Evolutionary conservation across 2,329 filamentous ascomycete genomes (phyloP).

Genomic region (Penicillium sclerotiorum): DNA sequence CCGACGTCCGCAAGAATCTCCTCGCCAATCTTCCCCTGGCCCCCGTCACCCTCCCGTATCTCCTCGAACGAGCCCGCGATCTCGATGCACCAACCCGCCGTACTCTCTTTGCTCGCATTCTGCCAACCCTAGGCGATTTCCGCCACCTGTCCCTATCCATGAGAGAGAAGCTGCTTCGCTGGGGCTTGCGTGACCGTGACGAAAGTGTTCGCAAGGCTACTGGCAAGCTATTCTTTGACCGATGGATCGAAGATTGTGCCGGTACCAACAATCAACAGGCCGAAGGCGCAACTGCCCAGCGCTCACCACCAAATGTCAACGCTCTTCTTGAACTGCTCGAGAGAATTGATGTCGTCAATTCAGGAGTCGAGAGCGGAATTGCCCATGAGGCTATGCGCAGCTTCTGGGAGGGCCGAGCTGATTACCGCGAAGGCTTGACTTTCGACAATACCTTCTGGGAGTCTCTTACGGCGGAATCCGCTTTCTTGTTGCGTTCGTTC

Average conservation of each 20-base stretch:
- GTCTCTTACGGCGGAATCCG: slow-evolving; percentile 69
- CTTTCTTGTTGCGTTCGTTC: slow-evolving; percentile 88
- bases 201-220: slow-evolving; percentile 92
- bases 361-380: slow-evolving; percentile 85
- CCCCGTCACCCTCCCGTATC: slow-evolving; percentile 77
- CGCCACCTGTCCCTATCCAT: slow-evolving; percentile 89
- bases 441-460: slow-evolving; percentile 53
- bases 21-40: slow-evolving; percentile 88
- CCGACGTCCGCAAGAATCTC: slow-evolving; percentile 86
- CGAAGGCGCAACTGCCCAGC: slow-evolving; percentile 51
- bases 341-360: slow-evolving; percentile 89
- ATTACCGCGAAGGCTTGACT: slow-evolving; percentile 50
- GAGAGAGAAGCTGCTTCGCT: slow-evolving; percentile 91
- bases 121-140: slow-evolving; percentile 91
- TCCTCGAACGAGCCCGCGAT: slow-evolving; percentile 89
- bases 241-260: slow-evolving; percentile 97
- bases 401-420: slow-evolving; percentile 89
- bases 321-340: slow-evolving; percentile 88
- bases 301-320: slow-evolving; percentile 71
- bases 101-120: slow-evolving; percentile 80
- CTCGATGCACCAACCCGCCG: slow-evolving; percentile 81
- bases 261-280: slow-evolving; percentile 64
- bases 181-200: slow-evolving; percentile 92
- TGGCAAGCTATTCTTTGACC: slow-evolving; percentile 83
- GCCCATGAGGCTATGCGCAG: slow-evolving; percentile 92